These are phyloP conservation scores for Pseudogymnoascus sp. DNA, from an alignment of 2,329 filamentous ascomycete species.

Conservation along the genomic window DNA sequence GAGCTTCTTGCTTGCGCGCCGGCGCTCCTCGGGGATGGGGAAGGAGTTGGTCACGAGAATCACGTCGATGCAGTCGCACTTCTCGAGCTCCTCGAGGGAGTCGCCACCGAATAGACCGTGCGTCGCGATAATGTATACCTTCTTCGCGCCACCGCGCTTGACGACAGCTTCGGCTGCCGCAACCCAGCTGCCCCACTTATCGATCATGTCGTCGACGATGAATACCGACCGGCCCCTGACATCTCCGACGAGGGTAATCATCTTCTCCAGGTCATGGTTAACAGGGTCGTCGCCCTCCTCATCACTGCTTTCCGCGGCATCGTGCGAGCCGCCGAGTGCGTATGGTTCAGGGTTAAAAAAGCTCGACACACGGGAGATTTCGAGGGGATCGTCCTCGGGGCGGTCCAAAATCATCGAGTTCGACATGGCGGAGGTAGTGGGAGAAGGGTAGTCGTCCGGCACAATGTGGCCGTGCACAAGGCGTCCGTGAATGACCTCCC, in stretches of 20 bases:
- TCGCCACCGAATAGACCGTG: slow-evolving; percentile 91
- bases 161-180: slow-evolving; percentile 94
- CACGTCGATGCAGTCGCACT: slow-evolving; percentile 85
- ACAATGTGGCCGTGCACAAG: slow-evolving; percentile 93
- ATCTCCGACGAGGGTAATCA: slow-evolving; percentile 95
- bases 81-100: slow-evolving; percentile 80
- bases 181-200: slow-evolving; percentile 95
- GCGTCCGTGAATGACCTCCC: slow-evolving; percentile 85
- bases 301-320: slow-evolving; percentile 75
- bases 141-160: slow-evolving; percentile 83
- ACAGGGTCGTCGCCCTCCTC: slow-evolving; percentile 88
- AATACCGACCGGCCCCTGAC: slow-evolving; percentile 83
- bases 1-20: slow-evolving; percentile 68
- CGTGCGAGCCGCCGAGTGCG: slow-evolving; percentile 71
- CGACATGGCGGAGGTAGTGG: slow-evolving; percentile 60
- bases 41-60: slow-evolving; percentile 98
- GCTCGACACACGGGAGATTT: slow-evolving; percentile 69
- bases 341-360: slow-evolving; percentile 64
- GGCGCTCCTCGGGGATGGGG: slow-evolving; percentile 71
- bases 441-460: slow-evolving; percentile 83
- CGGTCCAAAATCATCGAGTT: slow-evolving; percentile 44
- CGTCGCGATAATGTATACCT: slow-evolving; percentile 95
- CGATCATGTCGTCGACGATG: slow-evolving; percentile 98
- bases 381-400: slow-evolving; percentile 74
- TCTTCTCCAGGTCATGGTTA: slow-evolving; percentile 77